Conservation (phyloP, 352 stramenopile genomes). For the Phytophthora idaei region DNA sequence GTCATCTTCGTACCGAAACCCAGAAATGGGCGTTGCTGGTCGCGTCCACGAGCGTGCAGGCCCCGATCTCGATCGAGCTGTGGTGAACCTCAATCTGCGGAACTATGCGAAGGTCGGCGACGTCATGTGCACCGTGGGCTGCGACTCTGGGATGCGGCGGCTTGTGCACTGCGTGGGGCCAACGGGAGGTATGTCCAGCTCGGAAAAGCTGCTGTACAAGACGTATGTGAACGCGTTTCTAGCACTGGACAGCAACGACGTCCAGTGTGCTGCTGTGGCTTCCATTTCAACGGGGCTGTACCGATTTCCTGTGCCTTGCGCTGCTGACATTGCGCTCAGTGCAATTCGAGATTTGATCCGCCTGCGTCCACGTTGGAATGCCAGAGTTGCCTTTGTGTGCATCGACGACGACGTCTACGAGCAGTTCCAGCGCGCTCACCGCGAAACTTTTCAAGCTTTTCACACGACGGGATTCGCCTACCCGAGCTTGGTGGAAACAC, state of each 20-base stretch:
- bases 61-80: constrained; percentile 16
- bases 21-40: constrained; percentile 46
- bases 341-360: constrained; percentile 54
- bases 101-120: constrained; percentile 7
- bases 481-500: constrained; percentile 17
- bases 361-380: constrained; percentile 33
- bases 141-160: constrained; percentile 42
- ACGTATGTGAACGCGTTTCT: constrained; percentile 58
- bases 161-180: constrained; percentile 69
- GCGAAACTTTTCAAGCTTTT: constrained; percentile 19
- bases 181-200: neutral
- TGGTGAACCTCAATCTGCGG: constrained; percentile 17
- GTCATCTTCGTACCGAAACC: constrained; percentile 44
- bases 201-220: constrained; percentile 45
- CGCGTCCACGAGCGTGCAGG: constrained; percentile 61
- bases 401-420: constrained; percentile 44
- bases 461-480: constrained; percentile 19
- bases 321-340: constrained; percentile 44
- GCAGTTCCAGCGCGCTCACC: constrained; percentile 40
- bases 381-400: constrained; percentile 61
- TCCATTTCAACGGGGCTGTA: constrained; percentile 62
- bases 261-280: constrained; percentile 51
- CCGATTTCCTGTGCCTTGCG: constrained; percentile 40
- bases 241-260: constrained; percentile 34
- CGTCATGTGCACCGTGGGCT: constrained; percentile 54